A percentile compares a stretch with the other conserved stretches of the same genome.
phyloP scores from a whole-genome alignment of 2,329 filamentous ascomycete species.

The Monosporascus sp. region DNA sequence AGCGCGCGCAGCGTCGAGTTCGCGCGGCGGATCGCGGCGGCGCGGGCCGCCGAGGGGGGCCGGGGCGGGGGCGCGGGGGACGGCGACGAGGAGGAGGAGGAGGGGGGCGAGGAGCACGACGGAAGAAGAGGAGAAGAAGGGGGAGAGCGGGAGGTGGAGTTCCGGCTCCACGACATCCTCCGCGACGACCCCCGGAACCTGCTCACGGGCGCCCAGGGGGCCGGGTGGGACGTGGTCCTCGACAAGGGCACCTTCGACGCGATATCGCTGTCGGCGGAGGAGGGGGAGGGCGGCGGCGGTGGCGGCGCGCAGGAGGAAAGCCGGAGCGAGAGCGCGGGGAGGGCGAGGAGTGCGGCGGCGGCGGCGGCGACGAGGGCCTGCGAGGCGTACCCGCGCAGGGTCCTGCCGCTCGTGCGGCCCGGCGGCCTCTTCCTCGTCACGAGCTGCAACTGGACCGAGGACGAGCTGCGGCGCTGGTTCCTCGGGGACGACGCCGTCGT shows the following conservation, averaged over 20 bases:
- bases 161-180: slow-evolving; percentile 61
- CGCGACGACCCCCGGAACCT: slow-evolving; percentile 32
- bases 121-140: slow-evolving; percentile 6
- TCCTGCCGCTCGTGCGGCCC: slow-evolving; percentile 61
- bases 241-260: slow-evolving; percentile 99
- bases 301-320: slow-evolving; percentile 41
- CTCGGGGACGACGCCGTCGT: slow-evolving; percentile 24
- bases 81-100: slow-evolving; percentile 19
- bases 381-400: slow-evolving; percentile 68
- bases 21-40: slow-evolving; percentile 57
- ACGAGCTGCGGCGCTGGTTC: slow-evolving; percentile 79
- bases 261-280: slow-evolving; percentile 66
- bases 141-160: slow-evolving; percentile 32
- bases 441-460: slow-evolving; percentile 97
- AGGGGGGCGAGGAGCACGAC: slow-evolving; percentile 16
- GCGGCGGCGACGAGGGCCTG: slow-evolving; percentile 38
- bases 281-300: background rate
- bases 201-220: slow-evolving; percentile 14
- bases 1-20: slow-evolving; percentile 69
- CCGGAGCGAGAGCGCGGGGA: slow-evolving; percentile 27
- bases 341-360: background rate
- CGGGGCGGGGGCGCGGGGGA: slow-evolving; percentile 23
- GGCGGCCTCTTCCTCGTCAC: slow-evolving; percentile 79
- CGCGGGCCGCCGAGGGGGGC: slow-evolving; percentile 14
- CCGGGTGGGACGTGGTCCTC: slow-evolving; percentile 82